A percentile compares a stretch with the other conserved stretches of the same genome.
phyloP scores from a whole-genome alignment of 306 rosid genomes.

The Quercus variabilis region DNA sequence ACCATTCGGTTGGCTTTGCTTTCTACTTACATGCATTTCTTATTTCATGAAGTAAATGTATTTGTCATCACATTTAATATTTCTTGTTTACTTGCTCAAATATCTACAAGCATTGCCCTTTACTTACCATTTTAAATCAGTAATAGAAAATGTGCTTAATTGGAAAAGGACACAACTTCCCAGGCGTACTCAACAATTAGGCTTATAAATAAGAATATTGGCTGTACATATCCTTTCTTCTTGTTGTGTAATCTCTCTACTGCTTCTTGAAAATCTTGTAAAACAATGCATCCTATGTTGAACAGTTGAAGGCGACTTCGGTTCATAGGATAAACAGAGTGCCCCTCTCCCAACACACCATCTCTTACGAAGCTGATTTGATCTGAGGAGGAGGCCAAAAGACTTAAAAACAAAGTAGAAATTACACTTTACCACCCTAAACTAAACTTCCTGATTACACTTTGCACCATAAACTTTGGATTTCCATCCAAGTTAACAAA shows the following conservation, averaged over 20 bases:
- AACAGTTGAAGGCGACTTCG: neutral
- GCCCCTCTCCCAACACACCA: neutral
- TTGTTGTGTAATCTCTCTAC: neutral
- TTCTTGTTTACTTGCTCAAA: neutral
- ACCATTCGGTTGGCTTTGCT: conserved; percentile 68
- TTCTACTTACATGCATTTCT: neutral
- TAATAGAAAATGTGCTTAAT: neutral
- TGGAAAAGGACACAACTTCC: neutral
- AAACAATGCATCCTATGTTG: neutral
- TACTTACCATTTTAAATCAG: neutral
- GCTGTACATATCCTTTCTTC: neutral
- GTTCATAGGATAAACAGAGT: neutral
- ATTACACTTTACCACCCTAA: too few species aligned
- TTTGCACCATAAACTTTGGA: too few species aligned
- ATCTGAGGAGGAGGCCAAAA: neutral
- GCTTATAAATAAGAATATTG: neutral
- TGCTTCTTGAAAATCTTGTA: neutral
- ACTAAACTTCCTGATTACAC: too few species aligned
- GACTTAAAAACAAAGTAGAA: neutral
- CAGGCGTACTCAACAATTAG: neutral
- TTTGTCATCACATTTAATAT: neutral
- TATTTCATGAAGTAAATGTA: neutral
- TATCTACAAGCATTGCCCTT: neutral
- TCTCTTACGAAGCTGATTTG: neutral
- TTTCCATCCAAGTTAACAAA: too few species aligned